Base-by-base conservation (phyloP, 768 basidiomycete genomes). In the Trametes cinnabarina region DNA sequence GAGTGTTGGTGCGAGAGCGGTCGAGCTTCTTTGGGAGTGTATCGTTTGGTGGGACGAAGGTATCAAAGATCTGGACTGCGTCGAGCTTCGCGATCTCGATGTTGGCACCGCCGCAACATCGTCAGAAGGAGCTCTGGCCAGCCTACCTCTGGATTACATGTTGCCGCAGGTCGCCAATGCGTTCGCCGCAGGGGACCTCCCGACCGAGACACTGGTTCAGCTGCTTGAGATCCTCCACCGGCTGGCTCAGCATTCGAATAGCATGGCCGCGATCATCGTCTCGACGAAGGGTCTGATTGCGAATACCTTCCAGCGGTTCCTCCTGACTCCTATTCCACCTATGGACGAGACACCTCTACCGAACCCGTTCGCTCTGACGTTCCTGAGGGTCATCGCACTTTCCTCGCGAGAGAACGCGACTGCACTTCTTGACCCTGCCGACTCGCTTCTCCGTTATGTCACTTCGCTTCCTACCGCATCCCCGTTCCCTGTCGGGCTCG, bases 11-110 rank as follows among this genome's bases (percentile, higher is more conserved):
- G 80, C 79, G 3, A 78, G 77, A 11, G 90, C 88, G 0, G 77
- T 90, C 8, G 87, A 90, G 57, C 78, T 90, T 3, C 71, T 88
- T 20, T 92, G 90, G 88, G 82, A 83, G 57, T 86, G 85, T 51
- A 68, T 89, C 23, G 88, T 87, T 1, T 79, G 75, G n/a, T 90
- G 87, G 86, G 77, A 86, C 57, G 60, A 64, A 12, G 70, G 75
- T 15, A 64, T 68, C 15, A 51, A 57, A 22, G 63, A 61, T 3
- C 17, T 73, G 9, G 75, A 75, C 20, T 81, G 78, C 3, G 74
- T 85, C 7, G 87, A 90, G 63, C 61, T 85, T 22, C 62, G 67
- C 43, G 62, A 53, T 19, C 44, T 62, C n/a, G 61, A 58, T 22
- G 19, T 47, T 9, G 42, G 69, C 47, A n/a, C 64, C 57, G 19